Conservation (phyloP, 345 rosid genomes). For the Eucalyptus fibrosa region DNA sequence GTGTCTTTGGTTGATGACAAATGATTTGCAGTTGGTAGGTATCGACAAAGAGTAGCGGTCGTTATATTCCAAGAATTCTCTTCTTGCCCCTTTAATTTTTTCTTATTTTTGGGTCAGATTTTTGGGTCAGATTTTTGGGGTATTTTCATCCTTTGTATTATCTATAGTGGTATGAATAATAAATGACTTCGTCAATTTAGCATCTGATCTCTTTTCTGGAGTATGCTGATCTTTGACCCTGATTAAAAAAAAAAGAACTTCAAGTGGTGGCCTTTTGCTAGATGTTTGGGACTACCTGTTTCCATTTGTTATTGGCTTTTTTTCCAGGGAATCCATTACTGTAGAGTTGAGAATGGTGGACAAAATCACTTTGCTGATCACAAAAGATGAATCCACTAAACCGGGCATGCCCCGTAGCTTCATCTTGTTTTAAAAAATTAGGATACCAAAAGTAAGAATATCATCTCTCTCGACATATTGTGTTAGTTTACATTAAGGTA, state of each 20-base stretch:
- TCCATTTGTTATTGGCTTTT: neutral
- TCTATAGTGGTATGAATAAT: neutral
- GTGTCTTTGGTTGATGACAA: neutral
- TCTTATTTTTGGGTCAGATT: neutral
- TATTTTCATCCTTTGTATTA: neutral
- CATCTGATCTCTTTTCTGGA: neutral
- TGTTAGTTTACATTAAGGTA: neutral
- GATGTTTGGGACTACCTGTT: neutral
- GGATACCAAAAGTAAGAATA: neutral
- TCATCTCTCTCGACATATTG: accelerated
- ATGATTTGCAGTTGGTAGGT: neutral
- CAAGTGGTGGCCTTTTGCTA: neutral
- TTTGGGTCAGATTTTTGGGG: neutral
- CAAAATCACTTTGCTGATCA: neutral
- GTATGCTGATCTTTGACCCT: neutral
- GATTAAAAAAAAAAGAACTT: neutral
- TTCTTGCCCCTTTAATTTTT: neutral
- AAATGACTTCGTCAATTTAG: neutral
- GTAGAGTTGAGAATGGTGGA: neutral
- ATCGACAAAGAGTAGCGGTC: neutral
- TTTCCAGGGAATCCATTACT: neutral
- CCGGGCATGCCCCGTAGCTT: neutral
- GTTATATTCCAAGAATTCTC: neutral
- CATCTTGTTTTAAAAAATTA: neutral
- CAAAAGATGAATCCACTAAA: neutral